phyloP scores from a whole-genome alignment of 148 eudicot genomes.

The Rhododendron williamsianum region DNA sequence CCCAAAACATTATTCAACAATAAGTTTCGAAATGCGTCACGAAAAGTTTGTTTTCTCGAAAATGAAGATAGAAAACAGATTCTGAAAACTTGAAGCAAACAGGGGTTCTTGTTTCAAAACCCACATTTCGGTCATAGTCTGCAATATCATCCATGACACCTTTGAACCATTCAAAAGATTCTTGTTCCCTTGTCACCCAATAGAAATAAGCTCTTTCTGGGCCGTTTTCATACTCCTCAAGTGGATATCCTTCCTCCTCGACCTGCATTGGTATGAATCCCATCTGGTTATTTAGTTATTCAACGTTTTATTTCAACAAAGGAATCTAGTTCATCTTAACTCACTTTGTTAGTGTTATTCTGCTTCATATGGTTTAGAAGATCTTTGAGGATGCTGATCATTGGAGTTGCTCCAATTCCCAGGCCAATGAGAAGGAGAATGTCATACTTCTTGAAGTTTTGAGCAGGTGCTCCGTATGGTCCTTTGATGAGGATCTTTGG shows the following conservation, averaged over 20 bases:
- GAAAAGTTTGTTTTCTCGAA: not conserved
- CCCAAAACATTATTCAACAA: not conserved
- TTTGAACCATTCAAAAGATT: conserved; percentile 85
- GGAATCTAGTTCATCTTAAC: not conserved
- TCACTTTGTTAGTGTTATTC: conserved; percentile 10
- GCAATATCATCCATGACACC: conserved; percentile 87
- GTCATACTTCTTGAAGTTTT: conserved; percentile 76
- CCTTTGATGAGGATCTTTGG: conserved; percentile 81
- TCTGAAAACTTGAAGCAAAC: not conserved
- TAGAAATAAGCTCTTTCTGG: conserved; percentile 85
- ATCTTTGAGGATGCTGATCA: conserved; percentile 88
- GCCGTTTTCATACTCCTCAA: conserved; percentile 18
- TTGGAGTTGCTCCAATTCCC: conserved; percentile 98
- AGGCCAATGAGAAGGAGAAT: conserved; percentile 83
- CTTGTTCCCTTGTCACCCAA: conserved; percentile 94
- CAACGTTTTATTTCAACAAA: not conserved
- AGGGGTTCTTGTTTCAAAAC: conserved; percentile 13
- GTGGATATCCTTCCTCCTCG: conserved; percentile 11
- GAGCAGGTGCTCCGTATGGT: conserved; percentile 97
- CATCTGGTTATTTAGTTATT: not conserved
- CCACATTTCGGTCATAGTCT: conserved; percentile 56
- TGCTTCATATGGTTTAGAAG: conserved; percentile 53
- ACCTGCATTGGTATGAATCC: conserved; percentile 24
- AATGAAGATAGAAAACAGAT: not conserved
- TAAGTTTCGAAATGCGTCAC: not conserved